Base-by-base conservation (phyloP, 192 early-diverging fungal species). In the Rhizoclosmatium sp. region DNA sequence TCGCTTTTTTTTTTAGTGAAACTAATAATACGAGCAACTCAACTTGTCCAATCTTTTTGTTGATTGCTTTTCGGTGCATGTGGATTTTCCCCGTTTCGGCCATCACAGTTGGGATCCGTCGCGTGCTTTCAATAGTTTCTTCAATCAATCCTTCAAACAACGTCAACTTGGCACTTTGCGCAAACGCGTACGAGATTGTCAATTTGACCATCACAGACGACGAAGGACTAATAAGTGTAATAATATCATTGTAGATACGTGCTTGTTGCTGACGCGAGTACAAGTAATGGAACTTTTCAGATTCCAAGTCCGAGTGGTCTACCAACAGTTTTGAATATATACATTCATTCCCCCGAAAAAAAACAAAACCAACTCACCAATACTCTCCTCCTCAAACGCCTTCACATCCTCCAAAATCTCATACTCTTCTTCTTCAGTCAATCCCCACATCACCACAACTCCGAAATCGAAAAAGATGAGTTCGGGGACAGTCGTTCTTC, bases 361-460 rank as follows among this genome's bases (percentile, higher is more conserved):
- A 16, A 59, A 49, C 7, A 41, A 16, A 42, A 54, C 1, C 14
- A n/a, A 58, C 77, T n/a, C 46, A 88, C 78, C 80, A 4, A 83
- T 76, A 68, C 82, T 84, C 79, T 96, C 95, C 59, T 94, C 92
- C 69, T 94, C 92, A 82, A 94, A 95, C 1, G 85, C 82, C 16
- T 82, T 78, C 1, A 98, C 81, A 72, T 94, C 94, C 16, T 85
- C 84, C 58, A 99, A 84, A 47, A 97, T 82, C 59, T 87, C 83
- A 39, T 87, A 82, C 71, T 98, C 96, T 75, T 99, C 95, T 31
- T 87, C 81, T 70, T 93, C 92, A 41, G 91, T 89, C 91, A 97
- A 94, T 46, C 96, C 96, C 97, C 97, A 99, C 78, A 99, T 93
- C 0, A 99, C 97, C 14, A 95, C 90, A 4, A 97, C 96, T 47